phyloP scores from a whole-genome alignment of 192 early-diverging fungal species.

The Backusella mclennaniae region DNA sequence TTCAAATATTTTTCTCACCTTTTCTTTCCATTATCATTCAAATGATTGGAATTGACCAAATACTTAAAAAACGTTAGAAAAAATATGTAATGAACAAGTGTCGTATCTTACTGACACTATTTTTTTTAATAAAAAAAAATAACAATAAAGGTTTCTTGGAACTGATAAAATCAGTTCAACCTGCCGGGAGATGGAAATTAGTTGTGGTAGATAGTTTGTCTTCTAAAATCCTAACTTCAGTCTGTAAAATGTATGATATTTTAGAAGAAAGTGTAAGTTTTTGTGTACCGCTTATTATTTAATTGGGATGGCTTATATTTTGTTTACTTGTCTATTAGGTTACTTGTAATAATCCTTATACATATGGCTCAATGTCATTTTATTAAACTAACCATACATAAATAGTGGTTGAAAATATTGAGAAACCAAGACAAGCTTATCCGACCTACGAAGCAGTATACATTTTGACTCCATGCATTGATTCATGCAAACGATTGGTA shows the following conservation, averaged over 20 bases:
- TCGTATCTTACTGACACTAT: not conserved
- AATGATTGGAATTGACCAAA: constrained; percentile 40
- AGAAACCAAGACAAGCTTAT: constrained; percentile 57
- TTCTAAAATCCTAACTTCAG: constrained; percentile 68
- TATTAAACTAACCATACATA: not conserved
- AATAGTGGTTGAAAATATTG: constrained; percentile 63
- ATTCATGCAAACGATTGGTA: constrained; percentile 57
- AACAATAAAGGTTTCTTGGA: constrained; percentile 55
- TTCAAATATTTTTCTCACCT: not conserved
- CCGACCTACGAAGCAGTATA: constrained; percentile 61
- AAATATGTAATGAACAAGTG: not conserved
- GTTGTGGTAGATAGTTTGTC: constrained; percentile 76
- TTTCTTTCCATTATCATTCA: not conserved
- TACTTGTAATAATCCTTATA: constrained; percentile 9
- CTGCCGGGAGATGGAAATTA: constrained; percentile 77
- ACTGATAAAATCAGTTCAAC: constrained; percentile 75
- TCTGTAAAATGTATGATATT: constrained; percentile 76
- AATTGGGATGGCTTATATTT: not conserved
- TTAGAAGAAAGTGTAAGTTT: constrained; percentile 63
- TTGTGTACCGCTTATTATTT: not conserved
- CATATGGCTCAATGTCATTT: not conserved
- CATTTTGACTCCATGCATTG: constrained; percentile 57
- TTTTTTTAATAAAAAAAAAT: not conserved
- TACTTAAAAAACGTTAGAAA: constrained; percentile 32
- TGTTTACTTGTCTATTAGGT: constrained; percentile 7